Percentiles rank a stretch among this genome's conserved stretches.
Conservation (phyloP, 2,329 filamentous ascomycete species). For the Colletotrichum cuscutae region DNA sequence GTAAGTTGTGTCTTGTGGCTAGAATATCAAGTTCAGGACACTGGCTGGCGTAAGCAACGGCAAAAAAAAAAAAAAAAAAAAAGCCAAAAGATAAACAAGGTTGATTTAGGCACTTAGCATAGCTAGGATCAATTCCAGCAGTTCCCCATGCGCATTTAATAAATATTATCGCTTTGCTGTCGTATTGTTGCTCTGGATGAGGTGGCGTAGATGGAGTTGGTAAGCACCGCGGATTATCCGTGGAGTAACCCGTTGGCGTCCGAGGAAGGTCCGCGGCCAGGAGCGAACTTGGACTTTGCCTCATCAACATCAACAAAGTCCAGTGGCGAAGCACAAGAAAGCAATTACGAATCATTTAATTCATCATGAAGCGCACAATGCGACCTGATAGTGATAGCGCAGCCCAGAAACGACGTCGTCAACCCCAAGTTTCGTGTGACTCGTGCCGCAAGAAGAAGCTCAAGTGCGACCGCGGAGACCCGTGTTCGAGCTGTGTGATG, state of each 20-base stretch:
- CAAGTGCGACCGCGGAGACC: constrained; percentile 43
- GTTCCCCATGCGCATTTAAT: not conserved
- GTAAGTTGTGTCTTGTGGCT: not conserved
- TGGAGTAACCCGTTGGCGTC: not conserved
- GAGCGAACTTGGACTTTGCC: not conserved
- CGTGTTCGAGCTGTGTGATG: constrained; percentile 42
- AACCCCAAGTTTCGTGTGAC: constrained; percentile 45
- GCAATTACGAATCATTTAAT: too few relatives aligned
- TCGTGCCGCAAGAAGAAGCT: constrained; percentile 46
- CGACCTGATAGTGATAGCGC: too few relatives aligned
- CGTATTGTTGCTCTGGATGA: too few relatives aligned
- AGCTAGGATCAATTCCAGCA: too few relatives aligned
- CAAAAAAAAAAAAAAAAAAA: too few relatives aligned
- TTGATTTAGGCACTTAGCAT: too few relatives aligned
- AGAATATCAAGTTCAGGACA: not conserved
- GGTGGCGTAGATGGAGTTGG: not conserved
- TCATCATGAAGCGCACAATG: constrained; percentile 13
- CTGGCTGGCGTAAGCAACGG: too few relatives aligned
- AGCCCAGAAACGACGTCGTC: constrained; percentile 35
- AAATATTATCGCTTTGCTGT: not conserved
- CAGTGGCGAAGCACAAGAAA: not conserved
- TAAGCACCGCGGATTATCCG: constrained; percentile 31
- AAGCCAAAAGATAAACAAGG: too few relatives aligned
- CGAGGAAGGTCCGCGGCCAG: not conserved
- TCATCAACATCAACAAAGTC: not conserved